These are phyloP conservation scores for Larix sibirica DNA, from an alignment of 83 land plant genomes.

Conservation along the genomic window DNA sequence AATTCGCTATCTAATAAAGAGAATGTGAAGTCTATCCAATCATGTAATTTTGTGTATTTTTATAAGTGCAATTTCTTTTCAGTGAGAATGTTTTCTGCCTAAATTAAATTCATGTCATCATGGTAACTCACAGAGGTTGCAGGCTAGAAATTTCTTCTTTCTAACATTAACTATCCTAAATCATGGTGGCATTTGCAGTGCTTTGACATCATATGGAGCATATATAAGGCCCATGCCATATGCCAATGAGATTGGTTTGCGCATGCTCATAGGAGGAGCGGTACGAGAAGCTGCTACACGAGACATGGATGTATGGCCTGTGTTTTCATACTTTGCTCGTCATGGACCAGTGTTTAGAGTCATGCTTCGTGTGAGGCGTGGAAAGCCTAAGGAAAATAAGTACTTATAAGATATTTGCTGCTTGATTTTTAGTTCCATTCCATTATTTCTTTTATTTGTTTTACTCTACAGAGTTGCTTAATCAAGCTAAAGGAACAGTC, in stretches of 20 bases:
- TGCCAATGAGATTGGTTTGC: slow-evolving; percentile 90
- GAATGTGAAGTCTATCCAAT: neutral
- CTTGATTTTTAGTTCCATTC: no score
- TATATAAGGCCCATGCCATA: slow-evolving; percentile 84
- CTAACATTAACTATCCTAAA: neutral
- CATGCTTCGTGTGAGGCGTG: slow-evolving; percentile 69
- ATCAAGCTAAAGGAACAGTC: neutral
- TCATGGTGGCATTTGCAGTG: neutral
- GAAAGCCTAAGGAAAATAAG: slow-evolving; percentile 52
- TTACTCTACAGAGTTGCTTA: neutral
- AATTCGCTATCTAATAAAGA: neutral
- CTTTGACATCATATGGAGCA: slow-evolving; percentile 77
- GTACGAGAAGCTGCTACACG: slow-evolving; percentile 84
- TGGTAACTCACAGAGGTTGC: neutral
- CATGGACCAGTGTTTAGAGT: slow-evolving; percentile 96
- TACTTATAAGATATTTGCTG: slow-evolving; percentile 14
- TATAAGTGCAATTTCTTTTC: neutral
- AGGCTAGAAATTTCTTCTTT: neutral
- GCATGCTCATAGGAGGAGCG: slow-evolving; percentile 94
- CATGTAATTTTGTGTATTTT: neutral
- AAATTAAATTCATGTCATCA: neutral
- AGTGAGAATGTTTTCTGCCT: neutral
- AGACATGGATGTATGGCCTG: slow-evolving; percentile 62
- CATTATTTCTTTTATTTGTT: neutral
- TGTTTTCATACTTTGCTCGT: slow-evolving; percentile 85